Conservation (phyloP, 1,139 yeast genomes). For the Candida tunisiensis region DNA sequence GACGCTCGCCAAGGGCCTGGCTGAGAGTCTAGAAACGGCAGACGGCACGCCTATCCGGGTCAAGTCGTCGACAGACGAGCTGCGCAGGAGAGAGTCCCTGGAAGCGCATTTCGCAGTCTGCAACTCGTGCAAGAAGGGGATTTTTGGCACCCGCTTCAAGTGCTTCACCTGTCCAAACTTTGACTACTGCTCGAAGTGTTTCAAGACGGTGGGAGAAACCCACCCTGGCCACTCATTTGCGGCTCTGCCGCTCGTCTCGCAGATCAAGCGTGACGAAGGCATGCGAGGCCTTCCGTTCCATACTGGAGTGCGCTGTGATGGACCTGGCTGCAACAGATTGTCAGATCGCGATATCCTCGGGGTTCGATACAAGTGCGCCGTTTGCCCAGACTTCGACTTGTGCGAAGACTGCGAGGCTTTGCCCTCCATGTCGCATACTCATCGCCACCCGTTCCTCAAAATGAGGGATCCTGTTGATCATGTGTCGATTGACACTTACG, state of each 20-base stretch:
- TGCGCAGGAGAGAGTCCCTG: no score
- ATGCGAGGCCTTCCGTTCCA: constrained; percentile 6
- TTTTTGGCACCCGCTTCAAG: constrained; percentile 28
- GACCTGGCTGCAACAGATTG: constrained; percentile 18
- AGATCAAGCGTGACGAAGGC: constrained; percentile 2
- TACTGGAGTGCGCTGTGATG: constrained; percentile 23
- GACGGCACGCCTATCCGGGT: no score
- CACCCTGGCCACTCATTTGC: constrained; percentile 2
- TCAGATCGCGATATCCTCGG: constrained; percentile 20
- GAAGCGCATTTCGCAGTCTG: no score
- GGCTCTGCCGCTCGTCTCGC: constrained; percentile 1
- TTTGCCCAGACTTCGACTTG: constrained; percentile 33
- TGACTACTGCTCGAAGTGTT: constrained; percentile 33
- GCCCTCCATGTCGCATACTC: constrained; percentile 9
- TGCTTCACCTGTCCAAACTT: constrained; percentile 35
- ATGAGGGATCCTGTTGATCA: constrained; percentile 13
- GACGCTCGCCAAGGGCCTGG: no score
- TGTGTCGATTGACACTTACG: constrained; percentile 1
- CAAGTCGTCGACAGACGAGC: no score
- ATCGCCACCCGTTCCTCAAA: no score
- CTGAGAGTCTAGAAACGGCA: no score
- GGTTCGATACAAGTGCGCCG: constrained; percentile 30
- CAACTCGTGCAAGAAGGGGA: constrained; percentile 8
- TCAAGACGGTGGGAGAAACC: constrained; percentile 2
- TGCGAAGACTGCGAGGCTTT: constrained; percentile 29